These are phyloP conservation scores for Leucoagaricus sp. DNA, from an alignment of 1,284 basidiomycete genomes.

Conservation along the genomic window DNA sequence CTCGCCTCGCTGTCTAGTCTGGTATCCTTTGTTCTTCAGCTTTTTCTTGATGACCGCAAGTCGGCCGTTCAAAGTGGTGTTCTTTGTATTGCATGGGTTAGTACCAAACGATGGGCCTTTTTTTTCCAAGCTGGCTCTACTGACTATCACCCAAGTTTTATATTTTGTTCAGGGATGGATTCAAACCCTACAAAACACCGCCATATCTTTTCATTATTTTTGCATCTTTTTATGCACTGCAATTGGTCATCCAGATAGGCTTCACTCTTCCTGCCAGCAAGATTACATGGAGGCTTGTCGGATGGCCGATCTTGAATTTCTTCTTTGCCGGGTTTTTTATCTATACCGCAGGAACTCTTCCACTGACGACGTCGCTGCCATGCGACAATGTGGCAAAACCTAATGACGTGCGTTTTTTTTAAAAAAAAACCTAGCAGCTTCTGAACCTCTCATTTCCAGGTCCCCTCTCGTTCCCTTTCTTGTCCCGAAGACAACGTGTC, in stretches of 20 bases:
- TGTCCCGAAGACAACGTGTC: constrained; percentile 75
- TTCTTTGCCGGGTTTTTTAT: constrained; percentile 39
- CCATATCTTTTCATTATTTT: constrained; percentile 50
- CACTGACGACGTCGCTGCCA: constrained; percentile 45
- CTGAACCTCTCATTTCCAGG: constrained; percentile 32
- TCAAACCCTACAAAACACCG: constrained; percentile 47
- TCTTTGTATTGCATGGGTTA: constrained; percentile 45
- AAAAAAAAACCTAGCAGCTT: constrained; percentile 2
- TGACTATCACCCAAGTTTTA: constrained; percentile 38
- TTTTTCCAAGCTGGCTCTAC: constrained; percentile 11
- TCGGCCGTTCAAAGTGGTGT: constrained; percentile 25
- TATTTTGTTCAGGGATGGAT: constrained; percentile 38
- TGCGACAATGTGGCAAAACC: constrained; percentile 47
- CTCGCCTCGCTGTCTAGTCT: constrained; percentile 37
- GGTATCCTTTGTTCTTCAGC: constrained; percentile 37
- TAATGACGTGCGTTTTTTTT: constrained; percentile 40
- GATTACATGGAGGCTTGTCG: constrained; percentile 26
- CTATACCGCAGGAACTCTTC: constrained; percentile 55
- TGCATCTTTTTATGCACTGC: constrained; percentile 29
- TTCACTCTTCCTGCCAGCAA: constrained; percentile 24
- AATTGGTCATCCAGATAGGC: constrained; percentile 17
- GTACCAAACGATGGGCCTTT: constrained; percentile 19
- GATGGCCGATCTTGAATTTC: constrained; percentile 26
- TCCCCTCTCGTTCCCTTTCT: constrained; percentile 49
- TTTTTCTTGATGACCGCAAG: constrained; percentile 27